These are phyloP conservation scores for Graphiopsis chlorocephala DNA, from an alignment of 2,329 filamentous ascomycete species.

Conservation along the genomic window DNA sequence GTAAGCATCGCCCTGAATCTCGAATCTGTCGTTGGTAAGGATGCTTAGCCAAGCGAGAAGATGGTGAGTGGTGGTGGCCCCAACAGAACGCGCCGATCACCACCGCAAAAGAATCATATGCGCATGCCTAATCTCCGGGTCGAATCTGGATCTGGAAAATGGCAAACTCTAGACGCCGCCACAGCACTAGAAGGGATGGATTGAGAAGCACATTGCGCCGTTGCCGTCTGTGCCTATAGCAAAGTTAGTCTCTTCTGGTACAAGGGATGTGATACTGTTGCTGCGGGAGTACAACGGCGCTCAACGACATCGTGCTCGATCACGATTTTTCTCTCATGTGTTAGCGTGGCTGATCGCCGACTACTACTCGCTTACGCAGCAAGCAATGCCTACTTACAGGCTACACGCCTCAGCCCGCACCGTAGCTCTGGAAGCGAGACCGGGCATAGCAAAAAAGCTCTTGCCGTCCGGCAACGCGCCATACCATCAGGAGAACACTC, in stretches of 20 bases:
- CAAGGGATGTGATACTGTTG: not conserved
- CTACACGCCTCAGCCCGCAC: not conserved
- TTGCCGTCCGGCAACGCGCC: not conserved
- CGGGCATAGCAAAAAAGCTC: not conserved
- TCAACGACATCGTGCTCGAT: not conserved
- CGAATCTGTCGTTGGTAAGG: not conserved
- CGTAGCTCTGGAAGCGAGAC: not conserved
- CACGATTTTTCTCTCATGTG: not conserved
- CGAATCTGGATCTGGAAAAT: not conserved
- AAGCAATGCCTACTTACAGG: not conserved
- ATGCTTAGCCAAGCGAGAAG: not conserved
- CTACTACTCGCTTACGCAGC: not conserved
- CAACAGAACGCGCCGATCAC: not conserved
- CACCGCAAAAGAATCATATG: not conserved
- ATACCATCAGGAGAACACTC: not conserved
- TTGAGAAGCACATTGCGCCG: not conserved
- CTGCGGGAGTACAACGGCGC: not conserved
- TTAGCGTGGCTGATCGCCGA: not conserved
- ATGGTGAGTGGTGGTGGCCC: not conserved
- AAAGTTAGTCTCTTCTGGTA: not conserved
- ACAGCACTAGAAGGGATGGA: not conserved
- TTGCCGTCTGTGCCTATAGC: not conserved
- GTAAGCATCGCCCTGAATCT: not conserved
- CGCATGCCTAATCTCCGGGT: not conserved
- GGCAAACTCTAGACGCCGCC: not conserved